Conservation (phyloP, 306 rosid genomes). For the Medicago truncatula region MtrunA17r5.0-ANR NC_053043.1:32113001-32113500, state of each 20-base stretch:
- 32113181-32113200: conserved; percentile 70
- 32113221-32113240: conserved; percentile 94
- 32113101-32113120: conserved; percentile 18
- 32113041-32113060: conserved; percentile 76
- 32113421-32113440: conserved; percentile 91
- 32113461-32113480: background rate
- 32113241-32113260: conserved; percentile 34
- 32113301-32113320: conserved; percentile 36
- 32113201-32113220: conserved; percentile 90
- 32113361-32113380: conserved; percentile 93
- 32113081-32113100: conserved; percentile 80
- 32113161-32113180: conserved; percentile 24
- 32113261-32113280: conserved; percentile 18
- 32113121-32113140: conserved; percentile 1
- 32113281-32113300: conserved; percentile 19
- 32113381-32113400: conserved; percentile 81
- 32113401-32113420: conserved; percentile 88
- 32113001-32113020: conserved; percentile 92
- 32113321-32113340: conserved; percentile 73
- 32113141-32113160: conserved; percentile 7
- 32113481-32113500: background rate
- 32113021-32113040: conserved; percentile 91
- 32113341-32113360: conserved; percentile 89
- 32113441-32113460: conserved; percentile 73
- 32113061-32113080: conserved; percentile 89